phyloP scores from a whole-genome alignment of 2,329 filamentous ascomycete species.

The Ramularia endophylla region DNA sequence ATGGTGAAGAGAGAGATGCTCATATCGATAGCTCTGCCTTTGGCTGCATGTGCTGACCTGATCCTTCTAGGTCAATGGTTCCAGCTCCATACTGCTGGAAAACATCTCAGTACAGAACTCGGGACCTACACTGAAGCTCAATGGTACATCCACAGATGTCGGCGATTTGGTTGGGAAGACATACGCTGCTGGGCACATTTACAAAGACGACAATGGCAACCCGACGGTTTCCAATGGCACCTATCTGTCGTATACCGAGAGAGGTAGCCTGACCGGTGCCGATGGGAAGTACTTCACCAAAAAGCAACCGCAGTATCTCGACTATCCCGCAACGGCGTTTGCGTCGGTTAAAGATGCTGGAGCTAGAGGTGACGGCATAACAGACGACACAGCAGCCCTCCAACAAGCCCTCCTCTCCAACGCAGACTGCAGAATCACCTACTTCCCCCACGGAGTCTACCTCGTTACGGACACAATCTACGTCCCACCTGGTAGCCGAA shows the following conservation, averaged over 20 bases:
- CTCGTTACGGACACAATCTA: conserved; percentile 42
- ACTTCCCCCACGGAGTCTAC: conserved; percentile 42
- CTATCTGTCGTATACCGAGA: conserved; percentile 14
- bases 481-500: conserved; percentile 44
- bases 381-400: conserved; percentile 33
- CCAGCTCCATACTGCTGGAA: conserved; percentile 18
- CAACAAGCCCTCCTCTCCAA: conserved; percentile 18
- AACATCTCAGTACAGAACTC: conserved; percentile 19
- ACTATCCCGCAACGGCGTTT: conserved; percentile 38
- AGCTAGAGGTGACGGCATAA: conserved; percentile 29
- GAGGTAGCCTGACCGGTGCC: conserved; percentile 14
- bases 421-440: conserved; percentile 34
- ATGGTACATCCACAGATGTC: conserved; percentile 20
- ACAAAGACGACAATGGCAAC: conserved; percentile 16
- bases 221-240: conserved; percentile 10
- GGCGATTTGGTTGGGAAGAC: conserved; percentile 32
- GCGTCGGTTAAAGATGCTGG: conserved; percentile 44
- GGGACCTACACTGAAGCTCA: conserved; percentile 17
- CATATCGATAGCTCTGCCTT: no score
- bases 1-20: no score
- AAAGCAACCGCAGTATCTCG: conserved; percentile 38
- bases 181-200: conserved; percentile 19
- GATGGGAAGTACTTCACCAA: conserved; percentile 38
- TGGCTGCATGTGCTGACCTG: no score
- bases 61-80: conserved; percentile 7